A percentile compares a stretch with the other conserved stretches of the same genome.
phyloP scores from a whole-genome alignment of 768 basidiomycete species.

The Boletus insuetus region DNA sequence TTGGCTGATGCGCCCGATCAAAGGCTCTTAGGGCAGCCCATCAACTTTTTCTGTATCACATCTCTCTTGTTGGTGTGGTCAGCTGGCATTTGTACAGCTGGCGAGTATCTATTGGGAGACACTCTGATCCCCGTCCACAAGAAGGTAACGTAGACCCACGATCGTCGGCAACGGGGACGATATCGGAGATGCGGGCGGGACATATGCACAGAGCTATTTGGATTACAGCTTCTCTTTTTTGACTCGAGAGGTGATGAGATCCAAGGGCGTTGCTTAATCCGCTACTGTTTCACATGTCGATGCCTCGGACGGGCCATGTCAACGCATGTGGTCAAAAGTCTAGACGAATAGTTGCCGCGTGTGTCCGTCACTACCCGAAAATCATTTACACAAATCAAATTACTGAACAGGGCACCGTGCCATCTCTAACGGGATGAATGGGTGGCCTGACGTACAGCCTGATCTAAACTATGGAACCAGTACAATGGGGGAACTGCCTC shows the following conservation, averaged over 20 bases:
- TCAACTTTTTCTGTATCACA: slow-evolving; percentile 84
- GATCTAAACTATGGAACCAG: background rate
- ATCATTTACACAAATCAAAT: background rate
- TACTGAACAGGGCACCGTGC: background rate
- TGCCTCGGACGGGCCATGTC: slow-evolving; percentile 3
- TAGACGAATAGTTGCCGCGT: slow-evolving; percentile 4
- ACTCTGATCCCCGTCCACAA: slow-evolving; percentile 21
- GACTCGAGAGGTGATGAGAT: slow-evolving; percentile 1
- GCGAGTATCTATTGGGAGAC: slow-evolving; percentile 64
- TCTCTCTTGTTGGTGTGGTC: slow-evolving; percentile 78
- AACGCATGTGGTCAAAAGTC: background rate
- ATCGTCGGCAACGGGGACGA: slow-evolving; percentile 16
- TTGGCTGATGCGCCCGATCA: slow-evolving; percentile 7
- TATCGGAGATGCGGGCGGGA: background rate
- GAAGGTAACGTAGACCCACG: slow-evolving; percentile 26
- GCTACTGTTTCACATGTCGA: background rate
- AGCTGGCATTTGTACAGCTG: slow-evolving; percentile 68
- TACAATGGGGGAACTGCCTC: background rate
- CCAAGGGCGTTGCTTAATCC: background rate
- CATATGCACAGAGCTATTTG: slow-evolving; percentile 1
- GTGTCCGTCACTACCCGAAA: background rate
- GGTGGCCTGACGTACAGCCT: background rate
- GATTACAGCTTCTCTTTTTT: background rate
- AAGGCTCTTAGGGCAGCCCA: slow-evolving; percentile 81
- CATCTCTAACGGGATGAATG: background rate